Evolutionary conservation across 768 basidiomycete species (phyloP), one percentile per base, ranked within the genome.

Genomic region (Xanthoconium purpureum): DNA sequence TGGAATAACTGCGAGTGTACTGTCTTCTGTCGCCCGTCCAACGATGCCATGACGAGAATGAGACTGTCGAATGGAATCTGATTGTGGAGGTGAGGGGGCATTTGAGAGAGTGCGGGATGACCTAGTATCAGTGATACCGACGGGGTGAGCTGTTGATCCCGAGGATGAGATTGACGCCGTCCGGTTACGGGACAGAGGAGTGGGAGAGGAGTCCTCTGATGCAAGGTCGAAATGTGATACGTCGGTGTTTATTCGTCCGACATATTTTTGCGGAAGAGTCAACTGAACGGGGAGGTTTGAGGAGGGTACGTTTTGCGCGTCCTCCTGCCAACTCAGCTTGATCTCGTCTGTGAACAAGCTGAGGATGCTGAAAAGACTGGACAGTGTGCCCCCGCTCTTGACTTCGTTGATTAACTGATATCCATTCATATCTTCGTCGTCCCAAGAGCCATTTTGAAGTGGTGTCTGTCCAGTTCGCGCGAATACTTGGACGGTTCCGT

Each of bases 351-450:
- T 99, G 75, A 99, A 98, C 46, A 99, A 82, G 59, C 89, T 89
- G 47, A 99, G 81, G 70, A 99, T 99, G 7, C 94, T 98, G 75
- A 99, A 99, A 39, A 98, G 78, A 66, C 92, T 95, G 28, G 93
- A 96, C 13, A 99, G 77, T 0, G 94, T 99, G 18, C 97, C 97
- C 6, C 97, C 96, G 33, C 88, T 91, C 48, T 92, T 88, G 30
- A 99, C 97, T 75, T 98, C 94, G 68, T 98, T 99, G 38, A 99
- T 80, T 8, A 98, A 77, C 66, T 98, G 94, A 73, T 94, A 98
- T 3, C 96, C 95, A 60, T 97, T 96, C 83, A 91, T 89, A 50
- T 91, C 87, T 65, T 91, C 90, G 52, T 87, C 84, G 38, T 91
- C 91, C 85, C 87, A 91, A 13, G 81, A 73, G 40, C 82, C 82